Evolutionary conservation across 495 filamentous ascomycete species (phyloP).

Genomic region (Cudoniella acicularis): DNA sequence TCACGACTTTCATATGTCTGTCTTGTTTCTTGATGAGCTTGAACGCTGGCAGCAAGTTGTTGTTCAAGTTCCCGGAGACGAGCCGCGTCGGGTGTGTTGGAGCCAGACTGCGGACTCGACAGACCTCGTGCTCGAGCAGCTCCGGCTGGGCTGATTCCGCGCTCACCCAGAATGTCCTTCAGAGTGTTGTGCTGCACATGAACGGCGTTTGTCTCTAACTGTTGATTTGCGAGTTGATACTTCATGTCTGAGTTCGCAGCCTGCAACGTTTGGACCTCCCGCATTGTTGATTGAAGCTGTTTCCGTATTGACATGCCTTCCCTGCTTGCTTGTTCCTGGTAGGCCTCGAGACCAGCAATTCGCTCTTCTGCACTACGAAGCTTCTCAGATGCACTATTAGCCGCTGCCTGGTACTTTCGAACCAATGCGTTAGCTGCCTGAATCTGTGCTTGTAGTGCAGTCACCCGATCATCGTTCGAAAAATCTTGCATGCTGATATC

Average conservation of each 20-base stretch:
- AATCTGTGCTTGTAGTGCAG: conserved; percentile 74
- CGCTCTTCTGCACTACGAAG: conserved; percentile 89
- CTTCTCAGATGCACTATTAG: conserved; percentile 84
- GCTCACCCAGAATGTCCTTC: conserved; percentile 86
- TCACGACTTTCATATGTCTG: conserved; percentile 68
- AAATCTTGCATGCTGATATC: conserved; percentile 47
- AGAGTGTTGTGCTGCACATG: conserved; percentile 87
- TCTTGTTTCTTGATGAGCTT: conserved; percentile 81
- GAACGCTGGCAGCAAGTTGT: conserved; percentile 72
- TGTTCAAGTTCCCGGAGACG: conserved; percentile 88
- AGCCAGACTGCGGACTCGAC: conserved; percentile 64
- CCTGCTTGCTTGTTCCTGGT: conserved; percentile 93
- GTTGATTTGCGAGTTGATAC: conserved; percentile 72
- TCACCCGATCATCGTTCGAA: conserved; percentile 69
- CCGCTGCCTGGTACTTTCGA: conserved; percentile 81
- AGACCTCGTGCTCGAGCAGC: conserved; percentile 43
- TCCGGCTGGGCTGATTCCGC: conserved; percentile 68
- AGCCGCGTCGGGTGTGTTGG: conserved; percentile 71
- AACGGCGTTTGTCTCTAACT: conserved; percentile 85
- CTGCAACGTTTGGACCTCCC: conserved; percentile 72
- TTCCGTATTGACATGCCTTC: conserved; percentile 85
- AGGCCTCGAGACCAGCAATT: conserved; percentile 92
- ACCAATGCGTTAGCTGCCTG: conserved; percentile 73
- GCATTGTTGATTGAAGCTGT: conserved; percentile 78
- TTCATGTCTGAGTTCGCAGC: conserved; percentile 75